A percentile compares a stretch with the other conserved stretches of the same genome.
Conservation (phyloP, 2,329 filamentous ascomycete species). For the Lasiodiplodia sp. region DNA sequence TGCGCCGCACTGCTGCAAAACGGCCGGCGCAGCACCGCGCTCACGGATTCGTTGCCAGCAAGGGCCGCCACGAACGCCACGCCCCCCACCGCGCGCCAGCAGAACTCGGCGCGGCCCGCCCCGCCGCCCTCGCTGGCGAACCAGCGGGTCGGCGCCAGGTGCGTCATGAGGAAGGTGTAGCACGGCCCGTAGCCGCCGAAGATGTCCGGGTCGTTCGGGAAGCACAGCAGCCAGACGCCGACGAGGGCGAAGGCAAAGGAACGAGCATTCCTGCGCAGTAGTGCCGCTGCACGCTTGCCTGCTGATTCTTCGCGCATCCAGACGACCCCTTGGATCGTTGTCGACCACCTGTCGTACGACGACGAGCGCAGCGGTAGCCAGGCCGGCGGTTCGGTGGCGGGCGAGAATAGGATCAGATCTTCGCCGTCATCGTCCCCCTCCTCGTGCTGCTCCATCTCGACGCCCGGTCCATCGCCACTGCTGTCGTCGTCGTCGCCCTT, state of each 20-base stretch:
- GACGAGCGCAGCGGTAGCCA: neutral
- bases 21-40: neutral
- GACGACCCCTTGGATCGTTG: neutral
- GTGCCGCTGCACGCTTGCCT: too few species aligned
- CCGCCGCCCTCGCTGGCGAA: neutral
- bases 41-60: neutral
- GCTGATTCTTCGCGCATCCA: too few species aligned
- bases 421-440: constrained; percentile 40
- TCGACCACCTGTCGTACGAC: neutral
- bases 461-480: too few species aligned
- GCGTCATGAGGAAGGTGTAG: neutral
- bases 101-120: neutral
- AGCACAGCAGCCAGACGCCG: constrained; percentile 4
- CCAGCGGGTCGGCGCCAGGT: neutral
- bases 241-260: constrained; percentile 48
- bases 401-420: neutral
- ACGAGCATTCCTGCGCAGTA: neutral
- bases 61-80: constrained; percentile 6
- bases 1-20: neutral
- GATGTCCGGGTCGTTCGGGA: constrained; percentile 3
- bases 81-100: constrained; percentile 6
- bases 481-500: constrained; percentile 42
- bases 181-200: neutral
- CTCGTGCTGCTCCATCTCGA: too few species aligned
- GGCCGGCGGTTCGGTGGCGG: neutral